Evolutionary conservation across 768 basidiomycete genomes (phyloP), one percentile per base, ranked within the genome.

Genomic region (Hydnum rufescens): DNA sequence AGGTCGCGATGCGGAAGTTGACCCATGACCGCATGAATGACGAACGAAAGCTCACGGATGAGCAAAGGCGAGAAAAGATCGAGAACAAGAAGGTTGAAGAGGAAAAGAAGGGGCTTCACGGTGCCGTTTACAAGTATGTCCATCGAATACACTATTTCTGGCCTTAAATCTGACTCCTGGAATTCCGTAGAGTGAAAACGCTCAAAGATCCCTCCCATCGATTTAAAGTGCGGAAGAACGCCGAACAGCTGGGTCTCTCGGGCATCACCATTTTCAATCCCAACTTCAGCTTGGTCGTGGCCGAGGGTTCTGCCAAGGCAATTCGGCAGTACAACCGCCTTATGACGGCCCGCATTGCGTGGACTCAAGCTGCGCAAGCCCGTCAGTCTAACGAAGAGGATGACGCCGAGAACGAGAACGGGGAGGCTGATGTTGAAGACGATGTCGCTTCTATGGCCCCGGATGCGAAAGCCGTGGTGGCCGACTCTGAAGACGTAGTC

Each of bases 181-280:
- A 19, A 49, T 23, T 28, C 19, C 32, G 29, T 62, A 88, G 89
- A 68, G 72, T 99, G 58, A 82, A 82, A 63, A 81, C 75, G 52
- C 76, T 99, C 44, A 74, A 78, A n/a, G 90, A 97, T 63, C 88
- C 83, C 1, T 73, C 85, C 6, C 95, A 99, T 60, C 80, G 85
- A 55, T 96, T 88, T 73, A 99, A 97, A 70, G 85, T 96, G 51
- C 79, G 85, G 54, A 90, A 86, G 71, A 97, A 97, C 60, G 95
- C 95, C 1, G 85, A 93, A 61, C 89, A 95, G 63, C 72, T 82
- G 63, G 78, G 76, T 55, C 71, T 97, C 13, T 80, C 86, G 0
- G 95, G 95, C 5, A 68, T 92, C 32, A 89, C 85, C 61, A 81
- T 95, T 61, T 88, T 89, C 74, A 78, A 92, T 62, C 82, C 89